Percentiles rank a stretch among this genome's conserved stretches.
Evolutionary conservation across 2,329 filamentous ascomycete species (phyloP).

Genomic region (Pseudogymnoascus sp.): DNA sequence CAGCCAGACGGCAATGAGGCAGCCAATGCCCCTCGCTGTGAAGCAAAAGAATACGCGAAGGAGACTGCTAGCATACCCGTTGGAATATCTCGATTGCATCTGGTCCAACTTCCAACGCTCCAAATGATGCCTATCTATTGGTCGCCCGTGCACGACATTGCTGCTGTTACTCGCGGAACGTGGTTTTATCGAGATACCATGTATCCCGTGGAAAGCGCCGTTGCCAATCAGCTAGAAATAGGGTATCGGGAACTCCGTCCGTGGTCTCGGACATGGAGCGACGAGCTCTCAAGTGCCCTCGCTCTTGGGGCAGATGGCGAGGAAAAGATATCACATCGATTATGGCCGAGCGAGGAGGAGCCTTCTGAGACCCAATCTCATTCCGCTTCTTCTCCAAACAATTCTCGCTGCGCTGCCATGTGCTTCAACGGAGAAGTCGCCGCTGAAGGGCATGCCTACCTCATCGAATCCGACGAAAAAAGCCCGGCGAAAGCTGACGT

Average conservation of each 20-base stretch:
- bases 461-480: slow-evolving; percentile 15
- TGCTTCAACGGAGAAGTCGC: slow-evolving; percentile 53
- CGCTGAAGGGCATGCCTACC: slow-evolving; percentile 39
- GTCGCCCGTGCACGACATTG: slow-evolving; percentile 86
- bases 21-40: slow-evolving; percentile 19
- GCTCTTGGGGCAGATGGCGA: slow-evolving; percentile 86
- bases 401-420: slow-evolving; percentile 50
- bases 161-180: slow-evolving; percentile 72
- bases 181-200: slow-evolving; percentile 98
- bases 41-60: slow-evolving; percentile 24
- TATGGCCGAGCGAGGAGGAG: slow-evolving; percentile 61
- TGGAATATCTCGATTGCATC: slow-evolving; percentile 80
- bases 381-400: slow-evolving; percentile 29
- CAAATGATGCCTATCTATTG: slow-evolving; percentile 97
- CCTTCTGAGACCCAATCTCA: slow-evolving; percentile 24
- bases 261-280: slow-evolving; percentile 86
- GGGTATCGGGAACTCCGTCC: slow-evolving; percentile 80
- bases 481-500: slow-evolving; percentile 3
- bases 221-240: slow-evolving; percentile 88
- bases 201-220: slow-evolving; percentile 73
- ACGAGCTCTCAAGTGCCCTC: slow-evolving; percentile 82
- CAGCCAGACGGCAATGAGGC: slow-evolving; percentile 10
- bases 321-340: slow-evolving; percentile 70
- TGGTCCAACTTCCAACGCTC: slow-evolving; percentile 72
- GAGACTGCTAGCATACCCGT: slow-evolving; percentile 58